A percentile compares a stretch with the other conserved stretches of the same genome.
These are phyloP conservation scores for Suillus tomentosus DNA, from an alignment of 768 basidiomycete species.

Conservation along the genomic window DNA sequence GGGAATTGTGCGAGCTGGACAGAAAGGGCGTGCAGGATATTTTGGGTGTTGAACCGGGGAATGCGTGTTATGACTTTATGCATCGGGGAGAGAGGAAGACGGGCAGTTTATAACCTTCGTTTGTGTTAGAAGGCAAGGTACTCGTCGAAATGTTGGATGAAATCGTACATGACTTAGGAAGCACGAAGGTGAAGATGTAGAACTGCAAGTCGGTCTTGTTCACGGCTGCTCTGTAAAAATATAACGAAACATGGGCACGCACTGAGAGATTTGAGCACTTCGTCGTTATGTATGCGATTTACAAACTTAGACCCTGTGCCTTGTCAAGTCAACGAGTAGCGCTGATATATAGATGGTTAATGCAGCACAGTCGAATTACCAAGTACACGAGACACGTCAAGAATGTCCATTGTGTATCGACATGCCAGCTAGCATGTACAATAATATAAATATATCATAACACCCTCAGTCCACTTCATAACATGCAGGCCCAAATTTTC, in stretches of 20 bases:
- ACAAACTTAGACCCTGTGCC: neutral
- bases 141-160: slow-evolving; percentile 26
- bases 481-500: neutral
- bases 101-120: neutral
- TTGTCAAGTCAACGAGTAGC: neutral
- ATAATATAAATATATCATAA: neutral
- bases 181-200: too few species aligned
- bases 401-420: neutral
- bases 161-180: neutral
- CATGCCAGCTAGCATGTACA: neutral
- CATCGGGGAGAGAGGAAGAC: slow-evolving; percentile 58
- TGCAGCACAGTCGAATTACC: neutral
- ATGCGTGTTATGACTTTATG: slow-evolving; percentile 79
- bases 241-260: neutral
- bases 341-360: neutral
- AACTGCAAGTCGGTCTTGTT: neutral
- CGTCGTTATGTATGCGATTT: neutral
- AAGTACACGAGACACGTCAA: neutral
- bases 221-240: neutral
- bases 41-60: slow-evolving; percentile 81
- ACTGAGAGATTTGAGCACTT: neutral
- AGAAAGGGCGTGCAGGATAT: slow-evolving; percentile 67
- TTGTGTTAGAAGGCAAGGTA: neutral
- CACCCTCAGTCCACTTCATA: neutral
- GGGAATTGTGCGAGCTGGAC: slow-evolving; percentile 69